Base-by-base conservation (phyloP, 345 rosid genomes). In the Erucastrum elatum region DNA sequence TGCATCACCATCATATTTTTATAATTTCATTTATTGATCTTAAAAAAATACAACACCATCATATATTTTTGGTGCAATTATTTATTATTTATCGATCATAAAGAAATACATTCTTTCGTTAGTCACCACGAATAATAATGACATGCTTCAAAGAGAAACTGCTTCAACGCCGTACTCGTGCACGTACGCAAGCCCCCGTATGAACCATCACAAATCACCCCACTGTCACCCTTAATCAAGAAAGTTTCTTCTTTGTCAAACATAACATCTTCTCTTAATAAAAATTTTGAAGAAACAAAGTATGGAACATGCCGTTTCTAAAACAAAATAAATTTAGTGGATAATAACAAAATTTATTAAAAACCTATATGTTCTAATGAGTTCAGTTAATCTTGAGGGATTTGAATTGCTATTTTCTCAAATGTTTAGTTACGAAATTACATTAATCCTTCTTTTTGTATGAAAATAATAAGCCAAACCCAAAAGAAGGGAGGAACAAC, bases 191-290 rank as follows among this genome's bases (percentile, higher is more conserved):
- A 60, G 74, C 68, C 29, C 12, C 53, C 44, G 66, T 63, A 70
- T 39, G 80, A 63, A 77, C 75, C 56, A 62, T 69, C 55, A 69
- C 37, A 33, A 33, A 13, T 13, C 11, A 41, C 49, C 10, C 13
- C 53, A 46, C 53, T 4, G 15, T 46, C 53, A 3, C 16, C 6
- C 53, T 15, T 34, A 31, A 49, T 63, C 30, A 46, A 49, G 39
- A 70, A 60, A 15, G 55, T 69, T 76, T 76, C 64, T 34, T 33
- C 16, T 76, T 68, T 33, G 12, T 60, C 68, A 59, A 21, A 44
- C 74, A 60, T 61, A 27, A 17, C 51, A 73, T 39, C 46, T 49
- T 63, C 1, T 37, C 53, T 34, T 61, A 16, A 31, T 69, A 13
- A 2, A 58, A 68, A 3, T 7, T 8, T 9, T 29, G 53, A 46